These are phyloP conservation scores for Dovyalis caffra DNA, from an alignment of 345 rosid species.

Conservation along the genomic window DNA sequence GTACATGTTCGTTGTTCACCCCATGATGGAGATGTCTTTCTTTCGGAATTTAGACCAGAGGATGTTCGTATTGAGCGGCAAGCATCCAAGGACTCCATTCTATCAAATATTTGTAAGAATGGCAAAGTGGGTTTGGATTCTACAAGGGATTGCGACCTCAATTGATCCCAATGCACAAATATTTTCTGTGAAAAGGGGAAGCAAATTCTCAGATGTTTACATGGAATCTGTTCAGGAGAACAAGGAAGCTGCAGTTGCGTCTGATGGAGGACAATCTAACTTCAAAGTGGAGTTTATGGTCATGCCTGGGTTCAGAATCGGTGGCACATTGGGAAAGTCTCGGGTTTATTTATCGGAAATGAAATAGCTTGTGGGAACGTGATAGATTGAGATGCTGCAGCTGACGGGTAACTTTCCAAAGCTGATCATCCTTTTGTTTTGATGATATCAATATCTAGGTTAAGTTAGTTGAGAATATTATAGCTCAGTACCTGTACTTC, in stretches of 20 bases:
- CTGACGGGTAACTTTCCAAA: neutral
- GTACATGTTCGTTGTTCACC: slow-evolving; percentile 61
- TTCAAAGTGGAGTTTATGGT: slow-evolving; percentile 51
- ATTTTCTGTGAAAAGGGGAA: slow-evolving; percentile 48
- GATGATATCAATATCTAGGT: slow-evolving; percentile 5
- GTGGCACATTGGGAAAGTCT: slow-evolving; percentile 39
- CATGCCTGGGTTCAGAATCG: slow-evolving; percentile 61
- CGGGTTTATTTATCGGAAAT: slow-evolving; percentile 49
- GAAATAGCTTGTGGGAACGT: neutral
- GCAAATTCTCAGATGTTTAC: slow-evolving; percentile 39
- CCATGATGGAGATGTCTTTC: slow-evolving; percentile 56
- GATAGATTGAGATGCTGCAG: neutral
- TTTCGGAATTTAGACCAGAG: slow-evolving; percentile 65
- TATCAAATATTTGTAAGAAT: slow-evolving; percentile 53
- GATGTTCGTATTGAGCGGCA: slow-evolving; percentile 43
- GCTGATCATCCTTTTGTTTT: slow-evolving; percentile 5
- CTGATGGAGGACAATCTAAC: slow-evolving; percentile 14
- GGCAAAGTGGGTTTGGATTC: slow-evolving; percentile 65
- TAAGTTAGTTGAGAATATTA: slow-evolving; percentile 6
- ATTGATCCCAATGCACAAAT: slow-evolving; percentile 47
- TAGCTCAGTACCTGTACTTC: slow-evolving; percentile 6
- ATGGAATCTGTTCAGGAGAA: slow-evolving; percentile 44
- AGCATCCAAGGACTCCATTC: slow-evolving; percentile 62
- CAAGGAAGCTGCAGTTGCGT: slow-evolving; percentile 1
- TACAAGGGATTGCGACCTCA: slow-evolving; percentile 44